A percentile compares a stretch with the other conserved stretches of the same genome.
Evolutionary conservation across 2,329 filamentous ascomycete genomes (phyloP).

Genomic region (Fusarium aywerte): DNA sequence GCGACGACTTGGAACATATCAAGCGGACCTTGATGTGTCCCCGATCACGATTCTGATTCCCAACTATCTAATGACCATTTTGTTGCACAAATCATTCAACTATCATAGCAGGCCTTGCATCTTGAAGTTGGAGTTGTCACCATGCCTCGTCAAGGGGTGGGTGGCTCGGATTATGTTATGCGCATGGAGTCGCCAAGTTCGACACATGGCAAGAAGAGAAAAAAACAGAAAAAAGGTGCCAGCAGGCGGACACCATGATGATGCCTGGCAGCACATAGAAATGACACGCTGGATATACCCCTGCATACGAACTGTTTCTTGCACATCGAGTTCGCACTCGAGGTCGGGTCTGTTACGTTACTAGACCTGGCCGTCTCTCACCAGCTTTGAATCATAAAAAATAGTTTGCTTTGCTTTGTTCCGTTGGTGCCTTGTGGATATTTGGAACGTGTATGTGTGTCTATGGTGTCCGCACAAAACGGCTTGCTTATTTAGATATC

Average conservation of each 20-base stretch:
- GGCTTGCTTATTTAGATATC: conserved; percentile 12
- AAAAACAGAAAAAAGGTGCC: conserved; percentile 34
- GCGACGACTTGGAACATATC: conserved; percentile 14
- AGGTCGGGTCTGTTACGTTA: conserved; percentile 45
- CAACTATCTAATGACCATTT: conserved; percentile 46
- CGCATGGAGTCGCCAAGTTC: conserved; percentile 36
- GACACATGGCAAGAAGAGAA: conserved; percentile 27
- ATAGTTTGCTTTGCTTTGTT: conserved; percentile 38
- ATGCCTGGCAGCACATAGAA: conserved; percentile 47
- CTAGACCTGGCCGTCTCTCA: conserved; percentile 42
- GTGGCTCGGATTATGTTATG: conserved; percentile 34
- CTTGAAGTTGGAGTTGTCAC: conserved; percentile 42
- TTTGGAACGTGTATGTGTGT: conserved; percentile 26
- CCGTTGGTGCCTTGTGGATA: conserved; percentile 14
- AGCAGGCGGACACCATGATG: conserved; percentile 39
- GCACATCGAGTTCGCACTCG: conserved; percentile 42
- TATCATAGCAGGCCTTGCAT: conserved; percentile 47
- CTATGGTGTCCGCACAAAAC: conserved; percentile 5
- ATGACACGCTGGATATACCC: conserved; percentile 49
- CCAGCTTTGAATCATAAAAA: conserved; percentile 46
- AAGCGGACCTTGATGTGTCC: conserved; percentile 23
- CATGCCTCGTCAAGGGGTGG: conserved; percentile 36
- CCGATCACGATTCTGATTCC: conserved; percentile 33
- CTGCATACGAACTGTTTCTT: conserved; percentile 47
- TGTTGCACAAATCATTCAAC: conserved; percentile 40